phyloP scores from a whole-genome alignment of 176 grass and related monocot genomes.

The Paspalum vaginatum region DNA sequence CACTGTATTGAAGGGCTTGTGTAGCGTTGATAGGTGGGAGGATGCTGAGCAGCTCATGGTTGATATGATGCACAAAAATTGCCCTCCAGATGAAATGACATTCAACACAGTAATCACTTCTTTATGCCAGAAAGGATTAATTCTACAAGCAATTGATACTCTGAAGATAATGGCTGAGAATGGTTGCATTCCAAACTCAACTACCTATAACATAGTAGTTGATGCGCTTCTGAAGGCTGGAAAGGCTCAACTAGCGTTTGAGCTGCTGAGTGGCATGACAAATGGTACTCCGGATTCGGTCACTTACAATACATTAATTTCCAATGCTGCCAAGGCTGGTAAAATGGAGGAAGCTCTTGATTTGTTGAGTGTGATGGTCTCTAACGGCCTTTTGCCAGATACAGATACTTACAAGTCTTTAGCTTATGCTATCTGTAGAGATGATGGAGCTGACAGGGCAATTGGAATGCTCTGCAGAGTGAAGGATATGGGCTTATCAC shows the following conservation, averaged over 20 bases:
- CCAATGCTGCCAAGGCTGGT: constrained; percentile 38
- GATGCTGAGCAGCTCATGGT: constrained; percentile 38
- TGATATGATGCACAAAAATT: constrained; percentile 29
- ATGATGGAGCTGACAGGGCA: constrained; percentile 40
- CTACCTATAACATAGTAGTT: constrained; percentile 25
- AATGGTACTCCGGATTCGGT: constrained; percentile 12
- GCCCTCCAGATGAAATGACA: constrained; percentile 32
- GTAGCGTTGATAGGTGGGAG: constrained; percentile 28
- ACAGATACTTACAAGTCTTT: constrained; percentile 55
- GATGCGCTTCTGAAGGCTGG: constrained; percentile 40
- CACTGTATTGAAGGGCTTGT: constrained; percentile 42
- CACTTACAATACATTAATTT: constrained; percentile 58
- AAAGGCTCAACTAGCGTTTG: constrained; percentile 15
- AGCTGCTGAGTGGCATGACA: constrained; percentile 15
- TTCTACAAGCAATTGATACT: constrained; percentile 39
- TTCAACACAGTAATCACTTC: constrained; percentile 29
- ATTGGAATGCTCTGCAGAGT: constrained; percentile 45
- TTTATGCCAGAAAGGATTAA: constrained; percentile 41
- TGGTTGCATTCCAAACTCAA: constrained; percentile 35
- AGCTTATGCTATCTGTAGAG: constrained; percentile 40
- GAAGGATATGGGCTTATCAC: constrained; percentile 53
- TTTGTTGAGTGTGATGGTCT: constrained; percentile 51
- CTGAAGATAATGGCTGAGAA: constrained; percentile 41
- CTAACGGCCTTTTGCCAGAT: constrained; percentile 47
- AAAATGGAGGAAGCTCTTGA: constrained; percentile 53